Percentiles rank a stretch among this genome's conserved stretches.
phyloP scores from a whole-genome alignment of 441 rosid genomes.

The Dalechampia spathulata region DNA sequence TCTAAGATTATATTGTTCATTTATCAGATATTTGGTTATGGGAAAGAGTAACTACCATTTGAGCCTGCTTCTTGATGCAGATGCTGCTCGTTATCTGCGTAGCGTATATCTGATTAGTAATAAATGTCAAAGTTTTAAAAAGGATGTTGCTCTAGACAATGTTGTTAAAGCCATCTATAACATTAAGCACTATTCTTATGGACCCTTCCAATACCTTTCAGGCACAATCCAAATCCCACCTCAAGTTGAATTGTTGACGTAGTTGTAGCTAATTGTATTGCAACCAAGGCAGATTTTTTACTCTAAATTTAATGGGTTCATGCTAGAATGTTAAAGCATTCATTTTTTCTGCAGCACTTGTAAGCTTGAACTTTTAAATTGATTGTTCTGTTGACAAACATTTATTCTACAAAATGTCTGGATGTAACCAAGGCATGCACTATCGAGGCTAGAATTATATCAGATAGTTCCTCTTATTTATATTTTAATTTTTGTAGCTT shows the following conservation, averaged over 20 bases:
- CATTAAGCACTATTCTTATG: neutral
- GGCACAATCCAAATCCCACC: no score
- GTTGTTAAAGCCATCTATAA: neutral
- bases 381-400: neutral
- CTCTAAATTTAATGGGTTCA: no score
- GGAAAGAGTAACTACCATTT: neutral
- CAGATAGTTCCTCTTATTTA: neutral
- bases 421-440: neutral
- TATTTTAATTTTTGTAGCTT: neutral
- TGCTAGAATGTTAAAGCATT: no score
- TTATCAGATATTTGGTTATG: neutral
- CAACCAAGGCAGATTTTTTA: no score
- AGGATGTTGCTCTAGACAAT: neutral
- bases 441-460: neutral
- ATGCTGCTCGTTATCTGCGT: neutral
- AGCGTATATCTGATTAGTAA: neutral
- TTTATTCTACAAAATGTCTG: neutral
- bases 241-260: no score
- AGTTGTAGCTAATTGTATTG: no score
- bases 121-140: neutral
- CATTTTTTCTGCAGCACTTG: no score
- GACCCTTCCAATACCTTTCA: neutral
- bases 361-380: neutral
- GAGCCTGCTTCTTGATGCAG: neutral
- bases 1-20: slow-evolving; percentile 1